Base-by-base conservation (phyloP, 495 filamentous ascomycete genomes). In the Trichoderma orchidacearum region DNA sequence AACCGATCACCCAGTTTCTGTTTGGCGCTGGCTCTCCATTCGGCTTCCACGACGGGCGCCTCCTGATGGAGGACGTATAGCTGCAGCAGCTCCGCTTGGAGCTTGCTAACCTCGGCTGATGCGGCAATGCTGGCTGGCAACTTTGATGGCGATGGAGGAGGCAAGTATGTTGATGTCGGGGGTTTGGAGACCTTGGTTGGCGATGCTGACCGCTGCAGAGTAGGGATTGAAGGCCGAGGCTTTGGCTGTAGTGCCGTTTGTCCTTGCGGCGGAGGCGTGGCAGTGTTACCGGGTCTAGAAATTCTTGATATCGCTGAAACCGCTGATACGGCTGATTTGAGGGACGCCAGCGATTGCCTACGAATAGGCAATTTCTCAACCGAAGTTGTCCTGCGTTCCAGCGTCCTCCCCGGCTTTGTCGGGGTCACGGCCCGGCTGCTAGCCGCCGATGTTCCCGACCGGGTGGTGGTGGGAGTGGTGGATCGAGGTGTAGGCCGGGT, bases 81-180 rank as follows among this genome's bases (percentile, higher is more conserved):
- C 63, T 89, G 86, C 23, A 90, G 70, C 21, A 93, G 74, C 62
- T 90, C 85, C 0, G 83, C 81, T 63, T 90, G 86, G 29, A 88
- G 62, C 21, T 78, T 73, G 35, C 78, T 73, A 5, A 77, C 78
- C 63, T 87, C 84, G 52, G 81, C 78, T 0, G 81, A 77, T 54
- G 78, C 57, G 27, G 75, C 75, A 17, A 80, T 67, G 59, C 79
- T 80, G 55, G 69, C 67, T 12, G 78, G 78, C 29, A 72, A 66
- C 61, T 76, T 81, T 62, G 72, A 76, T 9, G 73, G 74, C 6
- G 69, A 72, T 8, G 76, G 76, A 5, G 77, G 77, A 0, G 74
- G 75, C 52, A 80, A 75, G 66, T 66, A 77, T 36, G 68, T 68
- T 30, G 73, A 69, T 0, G 80, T 81, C 17, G 82, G 71, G 3